Conservation (phyloP, 2,329 filamentous ascomycete species). For the Thelonectria rubi region DNA sequence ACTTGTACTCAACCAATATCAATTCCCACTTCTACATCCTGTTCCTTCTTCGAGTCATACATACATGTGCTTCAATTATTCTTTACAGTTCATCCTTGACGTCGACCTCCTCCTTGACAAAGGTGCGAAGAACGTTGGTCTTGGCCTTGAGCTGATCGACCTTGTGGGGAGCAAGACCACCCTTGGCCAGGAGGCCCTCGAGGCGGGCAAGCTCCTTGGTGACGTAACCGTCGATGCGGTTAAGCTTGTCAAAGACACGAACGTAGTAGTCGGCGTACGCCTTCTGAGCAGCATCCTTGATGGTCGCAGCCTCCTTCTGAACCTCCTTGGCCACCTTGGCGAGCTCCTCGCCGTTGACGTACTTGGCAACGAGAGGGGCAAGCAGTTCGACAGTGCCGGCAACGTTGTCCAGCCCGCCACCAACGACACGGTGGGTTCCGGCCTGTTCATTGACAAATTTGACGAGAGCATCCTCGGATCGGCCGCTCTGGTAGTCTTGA, state of each 20-base stretch:
- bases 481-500: conserved; percentile 77
- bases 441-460: conserved; percentile 88
- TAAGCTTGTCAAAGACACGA: conserved; percentile 87
- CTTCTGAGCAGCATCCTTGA: conserved; percentile 70
- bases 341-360: conserved; percentile 69
- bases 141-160: conserved; percentile 86
- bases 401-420: conserved; percentile 79
- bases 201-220: conserved; percentile 87
- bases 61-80: conserved; percentile 12
- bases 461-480: conserved; percentile 79
- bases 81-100: conserved; percentile 53
- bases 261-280: conserved; percentile 95
- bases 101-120: conserved; percentile 69
- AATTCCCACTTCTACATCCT: conserved; percentile 19
- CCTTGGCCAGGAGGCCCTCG: conserved; percentile 83
- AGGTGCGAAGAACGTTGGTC: conserved; percentile 87
- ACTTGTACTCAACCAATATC: conserved; percentile 29
- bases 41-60: conserved; percentile 13
- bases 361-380: conserved; percentile 79
- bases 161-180: conserved; percentile 85
- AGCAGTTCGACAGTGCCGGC: conserved; percentile 86
- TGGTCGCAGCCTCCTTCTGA: conserved; percentile 72
- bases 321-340: conserved; percentile 74
- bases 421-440: conserved; percentile 83
- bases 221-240: conserved; percentile 79